Conservation (phyloP, 176 grass and related monocot genomes). For the Calamus simplicifolius region DNA sequence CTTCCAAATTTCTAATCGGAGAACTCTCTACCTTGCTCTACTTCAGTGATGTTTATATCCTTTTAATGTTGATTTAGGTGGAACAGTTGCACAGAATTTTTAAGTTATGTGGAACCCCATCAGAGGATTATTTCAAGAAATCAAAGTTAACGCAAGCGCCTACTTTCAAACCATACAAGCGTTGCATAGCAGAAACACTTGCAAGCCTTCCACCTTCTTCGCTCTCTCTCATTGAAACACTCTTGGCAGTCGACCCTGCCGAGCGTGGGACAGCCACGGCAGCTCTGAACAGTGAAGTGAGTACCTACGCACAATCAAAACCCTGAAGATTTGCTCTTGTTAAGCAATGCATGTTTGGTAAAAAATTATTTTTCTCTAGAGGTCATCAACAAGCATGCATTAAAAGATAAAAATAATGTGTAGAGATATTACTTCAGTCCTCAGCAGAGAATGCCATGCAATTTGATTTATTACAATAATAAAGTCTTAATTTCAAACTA, state of each 20-base stretch:
- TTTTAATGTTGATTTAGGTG: conserved; percentile 43
- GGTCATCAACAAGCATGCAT: too few relatives aligned
- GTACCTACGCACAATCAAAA: conserved; percentile 2
- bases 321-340: conserved; percentile 11
- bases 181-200: conserved; percentile 63
- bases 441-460: too few relatives aligned
- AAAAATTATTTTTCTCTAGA: too few relatives aligned
- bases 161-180: conserved; percentile 60
- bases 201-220: conserved; percentile 48
- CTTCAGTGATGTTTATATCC: neutral
- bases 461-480: too few relatives aligned
- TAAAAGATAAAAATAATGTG: too few relatives aligned
- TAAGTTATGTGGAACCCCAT: conserved; percentile 85
- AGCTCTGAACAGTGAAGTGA: conserved; percentile 90
- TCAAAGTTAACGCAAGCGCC: conserved; percentile 40
- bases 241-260: conserved; percentile 76
- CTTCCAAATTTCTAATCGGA: too few relatives aligned
- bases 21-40: neutral
- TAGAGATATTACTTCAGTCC: too few relatives aligned
- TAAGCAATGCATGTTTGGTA: neutral
- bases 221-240: conserved; percentile 68
- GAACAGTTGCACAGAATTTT: conserved; percentile 96
- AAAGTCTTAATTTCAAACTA: too few relatives aligned
- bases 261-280: conserved; percentile 74
- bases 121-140: conserved; percentile 73